Percentiles rank a stretch among this genome's conserved stretches.
Evolutionary conservation across 2,329 filamentous ascomycete genomes (phyloP).

Genomic region (Alternaria hordeiaustralica): DNA sequence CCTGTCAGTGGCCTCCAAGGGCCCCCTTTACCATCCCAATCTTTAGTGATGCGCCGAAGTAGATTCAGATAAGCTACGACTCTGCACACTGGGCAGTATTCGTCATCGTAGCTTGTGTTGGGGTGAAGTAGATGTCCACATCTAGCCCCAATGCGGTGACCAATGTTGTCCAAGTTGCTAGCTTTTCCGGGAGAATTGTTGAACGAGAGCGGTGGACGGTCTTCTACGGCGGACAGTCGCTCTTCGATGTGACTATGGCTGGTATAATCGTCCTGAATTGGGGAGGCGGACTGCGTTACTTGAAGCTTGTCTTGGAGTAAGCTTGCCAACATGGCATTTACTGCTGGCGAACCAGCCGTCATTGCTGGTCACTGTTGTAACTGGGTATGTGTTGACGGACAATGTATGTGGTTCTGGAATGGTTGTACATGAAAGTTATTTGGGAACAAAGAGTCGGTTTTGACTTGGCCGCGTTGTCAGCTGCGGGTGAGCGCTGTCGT

Average conservation of each 20-base stretch:
- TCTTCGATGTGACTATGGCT: neutral
- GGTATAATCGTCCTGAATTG: neutral
- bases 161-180: rapidly evolving
- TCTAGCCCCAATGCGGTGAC: neutral
- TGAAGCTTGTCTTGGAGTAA: neutral
- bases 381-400: neutral
- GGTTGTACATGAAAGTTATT: neutral
- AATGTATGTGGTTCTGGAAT: neutral
- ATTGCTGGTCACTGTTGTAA: neutral
- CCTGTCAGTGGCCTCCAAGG: neutral
- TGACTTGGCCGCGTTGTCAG: neutral
- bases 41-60: neutral
- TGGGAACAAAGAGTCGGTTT: neutral
- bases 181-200: neutral
- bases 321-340: neutral
- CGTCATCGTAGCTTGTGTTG: neutral
- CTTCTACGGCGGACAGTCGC: rapidly evolving
- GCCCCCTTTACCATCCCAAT: neutral
- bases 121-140: rapidly evolving
- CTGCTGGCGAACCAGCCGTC: neutral
- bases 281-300: neutral
- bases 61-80: neutral
- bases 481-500: neutral
- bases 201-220: neutral
- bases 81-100: neutral